Base-by-base conservation (phyloP, 768 basidiomycete genomes). In the Boletus edulis region DNA sequence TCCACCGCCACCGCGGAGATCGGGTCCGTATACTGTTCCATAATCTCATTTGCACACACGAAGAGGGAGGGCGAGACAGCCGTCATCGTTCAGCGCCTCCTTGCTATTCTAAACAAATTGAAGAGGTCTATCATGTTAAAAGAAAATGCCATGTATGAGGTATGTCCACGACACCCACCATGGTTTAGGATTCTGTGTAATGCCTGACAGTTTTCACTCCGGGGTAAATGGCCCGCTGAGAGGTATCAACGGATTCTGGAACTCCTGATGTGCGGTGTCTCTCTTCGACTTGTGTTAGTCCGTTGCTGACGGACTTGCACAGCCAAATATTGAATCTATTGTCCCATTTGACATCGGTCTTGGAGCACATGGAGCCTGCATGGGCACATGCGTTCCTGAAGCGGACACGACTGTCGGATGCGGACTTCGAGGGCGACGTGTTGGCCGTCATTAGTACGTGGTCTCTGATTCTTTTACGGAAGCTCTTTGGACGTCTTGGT, bases 341-440 rank as follows among this genome's bases (percentile, higher is more conserved):
- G 4, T 84, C 86, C 0, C 85, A 94, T 62, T 69, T 95, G 8
- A 78, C 86, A 72, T 89, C 88, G 7, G 81, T 90, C 13, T 71
- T 91, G 10, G 80, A 83, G 43, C 81, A 85, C 55, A 75, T 94
- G 46, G 87, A 92, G 46, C 83, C 84, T 3, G 77, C 83, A 12
- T 95, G 93, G 92, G 77, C 86, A 2, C 76, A 78, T 9, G 91
- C 91, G 0, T 84, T 94, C 58, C 76, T 94, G 17, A 79, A 80
- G 18, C 75, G 91, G 31, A 89, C 90, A 0, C 77, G 89, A 12
- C 80, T 95, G 55, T 73, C 85, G 37, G 91, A 94, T 64, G 77
- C 86, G 0, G 83, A 85, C 58, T 94, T 94, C 60, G 85, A 94
- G 59, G 93, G 92, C 2, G 91, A 94, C 52, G 78, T 92, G 6